Base-by-base conservation (phyloP, 768 basidiomycete genomes). In the Obba rivulosa region DNA sequence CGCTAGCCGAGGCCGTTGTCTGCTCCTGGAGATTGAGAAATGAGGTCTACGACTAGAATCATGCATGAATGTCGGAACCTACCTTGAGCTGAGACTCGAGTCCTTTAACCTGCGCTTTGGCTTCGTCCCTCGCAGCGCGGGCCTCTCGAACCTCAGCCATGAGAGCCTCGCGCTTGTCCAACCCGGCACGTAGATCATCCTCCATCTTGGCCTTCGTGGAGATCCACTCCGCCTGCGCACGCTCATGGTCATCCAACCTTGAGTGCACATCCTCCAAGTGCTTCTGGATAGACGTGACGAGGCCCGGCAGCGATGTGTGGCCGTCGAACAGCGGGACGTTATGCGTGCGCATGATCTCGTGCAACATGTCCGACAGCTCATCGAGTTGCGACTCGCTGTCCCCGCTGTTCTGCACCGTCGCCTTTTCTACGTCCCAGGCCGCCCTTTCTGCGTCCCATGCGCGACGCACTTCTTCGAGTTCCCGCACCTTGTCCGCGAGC, bases 271-370 rank as follows among this genome's bases (percentile, higher is more conserved):
- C 54, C 16, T 63, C 60, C 21, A 68, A 51, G 54, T 69, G 57
- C 56, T 53, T 44, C 16, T 49, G 53, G 5, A 70, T 49, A 3
- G 64, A 62, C 8, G 55, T 47, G 5, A 63, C 60, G 1, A 66
- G 45, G 1, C 47, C 62, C 7, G 34, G 43, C 1, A 69, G 46
- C 2, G 66, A 53, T 8, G 51, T 41, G 13, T 64, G 63, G 10
- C 60, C 56, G 7, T 64, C 59, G 39, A 70, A 76, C 18, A 80
- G 63, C n/a, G 73, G 71, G 54, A 89, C 72, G 14, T 71, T 73
- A 57, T 85, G 78, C 31, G 70, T 70, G 54, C 76, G 75, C 50
- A 84, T 72, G 53, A 90, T 65, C 4, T 51, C 59, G 42, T 72
- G 74, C 25, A 89, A 58, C 13, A 72, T 65, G 4, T 69, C 69